phyloP scores from a whole-genome alignment of 225 moss, liverwort and hornwort species.

The Antitrichia curtipendula region DNA sequence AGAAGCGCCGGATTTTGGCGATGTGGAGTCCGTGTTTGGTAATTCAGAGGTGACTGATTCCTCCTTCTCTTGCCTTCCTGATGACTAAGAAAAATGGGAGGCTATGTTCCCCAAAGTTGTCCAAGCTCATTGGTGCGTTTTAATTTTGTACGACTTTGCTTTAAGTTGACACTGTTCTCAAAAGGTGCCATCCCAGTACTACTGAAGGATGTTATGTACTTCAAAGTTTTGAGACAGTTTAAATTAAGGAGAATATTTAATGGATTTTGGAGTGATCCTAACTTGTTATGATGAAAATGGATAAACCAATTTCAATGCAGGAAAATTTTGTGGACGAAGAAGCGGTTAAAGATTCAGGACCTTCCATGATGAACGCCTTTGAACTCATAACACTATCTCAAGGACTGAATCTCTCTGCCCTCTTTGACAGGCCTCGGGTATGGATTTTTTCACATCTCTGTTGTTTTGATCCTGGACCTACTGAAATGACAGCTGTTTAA shows the following conservation, averaged over 20 bases:
- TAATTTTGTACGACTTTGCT: background rate
- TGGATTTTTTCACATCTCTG: background rate
- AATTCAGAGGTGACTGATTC: conserved; percentile 60
- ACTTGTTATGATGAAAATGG: background rate
- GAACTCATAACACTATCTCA: conserved; percentile 81
- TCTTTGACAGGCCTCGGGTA: conserved; percentile 75
- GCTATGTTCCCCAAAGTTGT: background rate
- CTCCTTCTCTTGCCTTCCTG: background rate
- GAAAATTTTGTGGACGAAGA: conserved; percentile 8
- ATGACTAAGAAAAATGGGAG: background rate
- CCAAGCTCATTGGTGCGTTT: background rate
- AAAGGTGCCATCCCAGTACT: background rate
- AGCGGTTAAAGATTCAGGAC: conserved; percentile 16
- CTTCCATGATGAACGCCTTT: conserved; percentile 86
- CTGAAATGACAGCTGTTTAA: background rate
- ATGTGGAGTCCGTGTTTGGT: conserved; percentile 68
- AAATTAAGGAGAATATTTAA: background rate
- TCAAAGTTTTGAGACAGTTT: background rate
- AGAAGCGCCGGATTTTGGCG: conserved; percentile 36
- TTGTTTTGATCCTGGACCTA: background rate
- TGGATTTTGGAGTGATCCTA: background rate
- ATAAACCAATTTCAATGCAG: background rate
- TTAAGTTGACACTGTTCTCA: background rate
- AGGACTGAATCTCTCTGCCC: conserved; percentile 72
- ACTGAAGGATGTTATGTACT: background rate